Evolutionary conservation across 768 basidiomycete genomes (phyloP), one percentile per base, ranked within the genome.

Genomic region (Tylopilus balloui): DNA sequence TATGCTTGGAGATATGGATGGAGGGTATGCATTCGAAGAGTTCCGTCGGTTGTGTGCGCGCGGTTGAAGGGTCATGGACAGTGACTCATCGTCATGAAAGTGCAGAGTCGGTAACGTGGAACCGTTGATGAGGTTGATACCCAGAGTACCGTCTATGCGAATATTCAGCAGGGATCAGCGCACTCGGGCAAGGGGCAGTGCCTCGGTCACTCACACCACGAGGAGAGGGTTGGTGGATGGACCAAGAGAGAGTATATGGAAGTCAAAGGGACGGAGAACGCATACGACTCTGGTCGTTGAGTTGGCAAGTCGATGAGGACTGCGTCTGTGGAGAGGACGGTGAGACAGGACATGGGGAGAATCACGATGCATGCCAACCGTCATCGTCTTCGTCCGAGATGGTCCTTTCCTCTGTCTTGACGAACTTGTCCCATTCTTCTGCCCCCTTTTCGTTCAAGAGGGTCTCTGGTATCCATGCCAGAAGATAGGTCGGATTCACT

Each of bases 1-100:
- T 21, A 64, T 68, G 29, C 74, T 69, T 23, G 76, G 69, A 24
- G 84, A 76, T 14, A 78, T 76, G 1, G 84, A 79, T 43, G 87
- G 76, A 13, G 77, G 85, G 57, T 88, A 89, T 12, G 81, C 71
- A 17, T 73, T 78, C 3, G 75, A 68, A 44, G 70, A 71, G 49
- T 61, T 67, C 27, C 55, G 67, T 43, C 56, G 64, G 45, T 54
- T 65, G 60, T 60, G 76, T 27, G 46, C 12, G 59, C 50, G 81
- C 55, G 63, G 62, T 11, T 67, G 61, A 45, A 80, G 66, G 3
- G 79, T 79, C 63, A 83, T 81, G 4, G 92, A 93, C 27, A 80
- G 80, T 0, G 92, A 94, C 66, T 97, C 94, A 58, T 98, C 94
- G 63, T 98, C 96, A 66, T 98, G 96, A 68, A 98, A 98, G 68